Evolutionary conservation across 164 flowering plant genomes (phyloP).

Genomic region (Aristolochia contorta): DNA sequence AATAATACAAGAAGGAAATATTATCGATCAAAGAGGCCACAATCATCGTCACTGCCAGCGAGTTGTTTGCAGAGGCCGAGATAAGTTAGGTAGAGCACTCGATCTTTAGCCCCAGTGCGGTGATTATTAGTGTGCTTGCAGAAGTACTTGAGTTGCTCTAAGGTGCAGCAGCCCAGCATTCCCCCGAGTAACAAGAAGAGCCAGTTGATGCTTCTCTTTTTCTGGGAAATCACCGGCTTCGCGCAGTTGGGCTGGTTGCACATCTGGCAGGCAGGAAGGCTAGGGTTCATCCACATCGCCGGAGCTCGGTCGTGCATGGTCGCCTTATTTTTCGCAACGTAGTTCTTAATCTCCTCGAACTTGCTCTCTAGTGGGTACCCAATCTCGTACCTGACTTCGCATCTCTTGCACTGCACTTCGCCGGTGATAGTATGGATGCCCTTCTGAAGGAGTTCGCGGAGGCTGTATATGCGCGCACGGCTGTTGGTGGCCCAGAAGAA

Average conservation of each 20-base stretch:
- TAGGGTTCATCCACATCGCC: conserved; percentile 34
- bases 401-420: conserved; percentile 53
- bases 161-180: conserved; percentile 32
- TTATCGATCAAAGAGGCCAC: conserved; percentile 11
- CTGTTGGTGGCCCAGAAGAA: conserved; percentile 7
- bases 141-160: conserved; percentile 33
- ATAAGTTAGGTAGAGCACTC: conserved; percentile 30
- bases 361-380: conserved; percentile 27
- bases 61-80: conserved; percentile 28
- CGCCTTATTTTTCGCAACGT: conserved; percentile 10
- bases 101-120: conserved; percentile 44
- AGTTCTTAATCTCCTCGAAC: conserved; percentile 23
- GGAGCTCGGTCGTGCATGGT: conserved; percentile 53
- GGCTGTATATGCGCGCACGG: background rate
- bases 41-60: background rate
- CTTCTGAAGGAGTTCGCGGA: conserved; percentile 11
- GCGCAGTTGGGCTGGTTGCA: conserved; percentile 35
- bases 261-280: conserved; percentile 22
- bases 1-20: background rate
- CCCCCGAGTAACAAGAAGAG: conserved; percentile 37
- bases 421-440: conserved; percentile 33
- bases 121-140: conserved; percentile 33
- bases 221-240: conserved; percentile 33
- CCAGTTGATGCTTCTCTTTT: conserved; percentile 46
- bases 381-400: conserved; percentile 26